Conservation (phyloP, 495 filamentous ascomycete genomes). For the Glarea lozoyensis region DNA sequence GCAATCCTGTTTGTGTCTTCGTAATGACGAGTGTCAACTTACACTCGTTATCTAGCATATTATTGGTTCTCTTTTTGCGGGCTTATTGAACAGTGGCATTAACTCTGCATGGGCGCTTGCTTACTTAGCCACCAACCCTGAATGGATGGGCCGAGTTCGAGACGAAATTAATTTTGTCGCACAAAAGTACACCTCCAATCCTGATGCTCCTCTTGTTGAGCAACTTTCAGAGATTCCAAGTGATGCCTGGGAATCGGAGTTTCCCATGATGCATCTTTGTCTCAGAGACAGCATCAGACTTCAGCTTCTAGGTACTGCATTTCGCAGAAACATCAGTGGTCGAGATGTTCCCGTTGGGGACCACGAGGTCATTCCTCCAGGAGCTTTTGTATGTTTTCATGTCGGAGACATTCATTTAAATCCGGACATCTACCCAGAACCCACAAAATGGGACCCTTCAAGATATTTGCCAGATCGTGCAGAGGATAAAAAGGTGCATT, state of each 20-base stretch:
- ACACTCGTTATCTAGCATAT: slow-evolving; percentile 24
- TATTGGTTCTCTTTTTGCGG: slow-evolving; percentile 28
- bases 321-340: slow-evolving; percentile 30
- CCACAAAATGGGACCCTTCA: slow-evolving; percentile 32
- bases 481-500: slow-evolving; percentile 32
- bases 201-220: slow-evolving; percentile 26
- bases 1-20: neutral
- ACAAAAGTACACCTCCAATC: slow-evolving; percentile 23
- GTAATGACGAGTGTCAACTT: too few relatives aligned
- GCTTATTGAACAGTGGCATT: slow-evolving; percentile 34
- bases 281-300: slow-evolving; percentile 36
- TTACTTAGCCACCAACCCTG: slow-evolving; percentile 27
- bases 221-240: slow-evolving; percentile 29
- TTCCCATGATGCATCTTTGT: slow-evolving; percentile 34
- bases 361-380: slow-evolving; percentile 33
- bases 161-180: slow-evolving; percentile 32
- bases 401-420: slow-evolving; percentile 31
- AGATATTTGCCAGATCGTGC: slow-evolving; percentile 31
- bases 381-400: slow-evolving; percentile 28
- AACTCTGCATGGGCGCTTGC: slow-evolving; percentile 31
- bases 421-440: slow-evolving; percentile 32
- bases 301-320: slow-evolving; percentile 20
- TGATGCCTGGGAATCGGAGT: slow-evolving; percentile 37
- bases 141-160: slow-evolving; percentile 30
- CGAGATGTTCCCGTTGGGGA: slow-evolving; percentile 28